phyloP scores from a whole-genome alignment of 2,329 filamentous ascomycete genomes.

The Fusarium keratoplasticum region DNA sequence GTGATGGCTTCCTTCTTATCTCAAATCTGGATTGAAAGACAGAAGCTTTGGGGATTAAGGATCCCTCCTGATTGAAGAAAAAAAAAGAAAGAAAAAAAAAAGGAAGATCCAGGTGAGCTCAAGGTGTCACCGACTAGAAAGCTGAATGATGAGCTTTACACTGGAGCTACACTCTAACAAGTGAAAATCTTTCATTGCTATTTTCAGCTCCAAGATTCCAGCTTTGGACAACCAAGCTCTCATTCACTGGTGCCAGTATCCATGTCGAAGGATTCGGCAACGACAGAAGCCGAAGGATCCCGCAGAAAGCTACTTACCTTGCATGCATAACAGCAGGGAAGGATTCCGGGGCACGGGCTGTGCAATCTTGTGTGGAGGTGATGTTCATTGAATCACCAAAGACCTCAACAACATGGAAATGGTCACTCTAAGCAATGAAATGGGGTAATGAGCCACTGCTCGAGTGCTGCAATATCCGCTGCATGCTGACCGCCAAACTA shows the following conservation, averaged over 20 bases:
- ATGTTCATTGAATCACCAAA: background rate
- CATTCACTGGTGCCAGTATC: background rate
- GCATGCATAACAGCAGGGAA: background rate
- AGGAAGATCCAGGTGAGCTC: background rate
- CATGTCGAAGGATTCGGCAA: background rate
- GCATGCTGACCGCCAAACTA: background rate
- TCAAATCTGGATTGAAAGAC: background rate
- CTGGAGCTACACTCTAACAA: background rate
- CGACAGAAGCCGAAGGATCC: background rate
- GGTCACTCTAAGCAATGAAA: background rate
- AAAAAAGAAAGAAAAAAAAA: background rate
- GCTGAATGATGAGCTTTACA: background rate
- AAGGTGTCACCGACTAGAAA: background rate
- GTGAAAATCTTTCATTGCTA: background rate
- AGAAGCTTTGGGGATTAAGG: background rate
- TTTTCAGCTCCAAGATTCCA: background rate
- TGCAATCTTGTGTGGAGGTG: background rate
- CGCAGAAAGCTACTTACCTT: background rate
- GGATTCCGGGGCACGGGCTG: background rate
- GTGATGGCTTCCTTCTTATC: background rate
- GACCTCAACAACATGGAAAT: background rate
- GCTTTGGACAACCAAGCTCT: rapidly evolving
- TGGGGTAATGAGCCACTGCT: background rate
- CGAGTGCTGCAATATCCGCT: background rate
- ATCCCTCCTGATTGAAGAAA: background rate